Percentiles rank a stretch among this genome's conserved stretches.
Conservation (phyloP, 768 basidiomycete genomes). For the Tulasnella sp. region DNA sequence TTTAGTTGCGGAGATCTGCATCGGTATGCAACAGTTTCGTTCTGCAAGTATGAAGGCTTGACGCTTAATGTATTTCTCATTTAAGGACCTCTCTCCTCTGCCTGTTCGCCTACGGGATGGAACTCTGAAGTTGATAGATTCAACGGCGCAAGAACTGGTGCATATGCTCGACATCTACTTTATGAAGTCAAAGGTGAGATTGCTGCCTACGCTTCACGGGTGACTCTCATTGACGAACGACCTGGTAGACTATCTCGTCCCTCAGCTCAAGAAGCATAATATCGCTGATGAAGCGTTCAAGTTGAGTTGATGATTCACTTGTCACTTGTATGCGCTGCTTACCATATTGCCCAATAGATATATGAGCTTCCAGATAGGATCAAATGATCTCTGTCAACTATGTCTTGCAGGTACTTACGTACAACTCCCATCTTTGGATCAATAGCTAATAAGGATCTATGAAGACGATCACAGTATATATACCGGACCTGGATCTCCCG, state of each 20-base stretch:
- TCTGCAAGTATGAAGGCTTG: neutral
- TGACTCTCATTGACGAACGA: neutral
- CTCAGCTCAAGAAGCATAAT: constrained; percentile 9
- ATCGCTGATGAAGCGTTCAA: constrained; percentile 5
- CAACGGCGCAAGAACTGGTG: constrained; percentile 17
- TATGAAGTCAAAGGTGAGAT: constrained; percentile 12
- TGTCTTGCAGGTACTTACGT: constrained; percentile 10
- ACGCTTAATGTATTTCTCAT: too few species aligned
- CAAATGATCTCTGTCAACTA: constrained; percentile 17
- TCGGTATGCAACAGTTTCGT: constrained; percentile 10
- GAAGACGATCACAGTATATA: too few species aligned
- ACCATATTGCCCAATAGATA: constrained; percentile 15
- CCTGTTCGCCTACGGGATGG: constrained; percentile 15
- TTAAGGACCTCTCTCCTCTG: too few species aligned
- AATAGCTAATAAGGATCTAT: too few species aligned
- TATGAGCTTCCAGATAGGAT: constrained; percentile 18
- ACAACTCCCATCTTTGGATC: too few species aligned
- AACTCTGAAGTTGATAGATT: constrained; percentile 15
- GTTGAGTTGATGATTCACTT: too few species aligned
- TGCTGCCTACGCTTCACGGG: neutral
- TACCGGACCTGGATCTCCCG: constrained; percentile 16
- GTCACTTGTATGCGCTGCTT: too few species aligned
- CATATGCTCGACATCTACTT: constrained; percentile 15
- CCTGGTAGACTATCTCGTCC: constrained; percentile 17
- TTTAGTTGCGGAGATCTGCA: constrained; percentile 16